Base-by-base conservation (phyloP, 2,329 filamentous ascomycete genomes). In the Paramyrothecium roridum region DNA sequence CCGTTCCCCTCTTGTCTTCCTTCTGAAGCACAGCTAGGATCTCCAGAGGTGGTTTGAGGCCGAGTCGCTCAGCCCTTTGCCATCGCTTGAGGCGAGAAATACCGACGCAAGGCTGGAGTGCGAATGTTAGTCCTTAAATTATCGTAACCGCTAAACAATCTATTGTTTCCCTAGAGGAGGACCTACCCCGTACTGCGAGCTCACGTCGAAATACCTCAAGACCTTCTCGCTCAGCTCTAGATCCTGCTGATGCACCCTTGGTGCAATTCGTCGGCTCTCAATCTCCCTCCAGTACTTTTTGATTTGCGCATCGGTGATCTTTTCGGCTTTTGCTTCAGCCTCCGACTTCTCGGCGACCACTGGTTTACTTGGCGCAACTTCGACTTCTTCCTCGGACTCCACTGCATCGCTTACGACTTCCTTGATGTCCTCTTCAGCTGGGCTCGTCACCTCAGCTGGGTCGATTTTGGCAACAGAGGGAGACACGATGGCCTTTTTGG, bases 161-260 rank as follows among this genome's bases (percentile, higher is more conserved):
- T 10, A 34, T 17, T 22, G 7, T n/a, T 26, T 7, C 50, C 20
- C 54, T 7, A 48, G 53, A 23, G 34, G 50, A 16, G n/a, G n/a
- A 85, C 90, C 77, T 84, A 96, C 92, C 55, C 95, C 95, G 70
- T 90, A 99, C 66, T 96, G 90, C 57, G 84, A 90, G 67, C 88
- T 95, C 61, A 96, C 88, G 70, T 99, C 95, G 73, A 95, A 99
- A 70, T 96, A 90, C 59, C 93, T 80, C 65, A 98, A 73, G 23
- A 98, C 85, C 78, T 93, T 96, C 79, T 98, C 93, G 54, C 88
- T 80, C 48, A 89, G 62, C 12, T 79, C 81, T 62, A 98, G 68
- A 2, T 80, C 87, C 64, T 87, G 73, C 73, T 96, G 91, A 67
- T 98, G 95, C 37, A 96, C 86, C 63, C 88, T 77, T 46, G 83